Evolutionary conservation across 257 asterid species (phyloP).

Genomic region (Lavandula angustifolia): DNA sequence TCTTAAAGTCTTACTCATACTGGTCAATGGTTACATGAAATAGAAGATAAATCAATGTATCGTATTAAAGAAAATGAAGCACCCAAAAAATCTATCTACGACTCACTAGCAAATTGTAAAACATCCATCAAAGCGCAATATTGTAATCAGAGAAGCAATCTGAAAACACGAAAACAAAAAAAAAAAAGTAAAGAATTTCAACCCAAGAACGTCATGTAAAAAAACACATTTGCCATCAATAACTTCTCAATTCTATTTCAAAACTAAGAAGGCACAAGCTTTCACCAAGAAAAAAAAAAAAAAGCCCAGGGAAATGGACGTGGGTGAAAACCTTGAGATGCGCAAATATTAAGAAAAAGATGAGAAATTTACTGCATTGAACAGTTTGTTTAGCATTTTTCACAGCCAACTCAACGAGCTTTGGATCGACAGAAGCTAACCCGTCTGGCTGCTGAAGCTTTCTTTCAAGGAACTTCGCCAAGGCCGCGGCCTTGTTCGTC

Average conservation of each 20-base stretch:
- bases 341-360: not conserved
- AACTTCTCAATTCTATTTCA: not conserved
- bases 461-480: constrained; percentile 86
- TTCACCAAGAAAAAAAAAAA: not conserved
- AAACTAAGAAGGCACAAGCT: not conserved
- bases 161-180: not conserved
- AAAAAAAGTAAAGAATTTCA: not conserved
- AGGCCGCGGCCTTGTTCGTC: constrained; percentile 96
- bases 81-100: not conserved
- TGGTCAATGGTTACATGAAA: not conserved
- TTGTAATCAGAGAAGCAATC: not conserved
- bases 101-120: not conserved
- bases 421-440: constrained; percentile 74
- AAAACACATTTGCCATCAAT: not conserved
- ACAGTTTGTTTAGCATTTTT: constrained; percentile 77
- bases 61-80: constrained; percentile 6
- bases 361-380: constrained; percentile 51
- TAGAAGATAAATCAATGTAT: constrained; percentile 1
- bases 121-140: not conserved
- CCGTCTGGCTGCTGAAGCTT: constrained; percentile 85
- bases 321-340: not conserved
- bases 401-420: constrained; percentile 78
- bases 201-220: not conserved
- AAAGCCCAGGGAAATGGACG: not conserved
- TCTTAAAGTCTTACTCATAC: not conserved